Conservation (phyloP, 1,284 basidiomycete genomes). For the Ganoderma lucidum region DNA sequence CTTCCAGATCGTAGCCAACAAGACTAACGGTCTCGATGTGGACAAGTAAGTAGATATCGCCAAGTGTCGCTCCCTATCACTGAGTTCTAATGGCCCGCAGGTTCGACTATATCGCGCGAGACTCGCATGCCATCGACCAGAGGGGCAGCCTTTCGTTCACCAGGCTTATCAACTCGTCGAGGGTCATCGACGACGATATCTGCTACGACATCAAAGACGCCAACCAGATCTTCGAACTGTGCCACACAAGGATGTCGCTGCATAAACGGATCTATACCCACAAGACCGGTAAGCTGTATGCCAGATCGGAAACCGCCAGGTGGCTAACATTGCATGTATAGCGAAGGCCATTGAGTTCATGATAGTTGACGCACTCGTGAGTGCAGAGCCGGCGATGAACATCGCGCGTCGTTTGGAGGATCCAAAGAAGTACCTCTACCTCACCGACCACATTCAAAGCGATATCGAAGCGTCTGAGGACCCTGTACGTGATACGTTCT, state of each 20-base stretch:
- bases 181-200: slow-evolving; percentile 76
- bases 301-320: too few species aligned
- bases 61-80: neutral
- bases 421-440: slow-evolving; percentile 63
- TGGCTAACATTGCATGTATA: slow-evolving; percentile 37
- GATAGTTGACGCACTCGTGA: slow-evolving; percentile 75
- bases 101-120: slow-evolving; percentile 82
- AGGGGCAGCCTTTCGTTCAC: slow-evolving; percentile 61
- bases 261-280: slow-evolving; percentile 83
- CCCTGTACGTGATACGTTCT: slow-evolving; percentile 45
- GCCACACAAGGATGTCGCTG: slow-evolving; percentile 73
- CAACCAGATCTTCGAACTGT: slow-evolving; percentile 77
- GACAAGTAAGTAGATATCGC: slow-evolving; percentile 64
- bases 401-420: slow-evolving; percentile 65
- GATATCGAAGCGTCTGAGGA: slow-evolving; percentile 62
- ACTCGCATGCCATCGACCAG: slow-evolving; percentile 75
- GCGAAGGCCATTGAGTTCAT: slow-evolving; percentile 82
- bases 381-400: slow-evolving; percentile 68
- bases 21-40: slow-evolving; percentile 80
- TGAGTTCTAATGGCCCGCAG: slow-evolving; percentile 42
- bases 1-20: slow-evolving; percentile 82
- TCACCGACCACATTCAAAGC: slow-evolving; percentile 73
- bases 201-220: slow-evolving; percentile 84
- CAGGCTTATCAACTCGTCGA: slow-evolving; percentile 75
- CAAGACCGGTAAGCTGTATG: slow-evolving; percentile 63